These are phyloP conservation scores for Penicillium salamii DNA, from an alignment of 495 filamentous ascomycete genomes.

Conservation along the genomic window DNA sequence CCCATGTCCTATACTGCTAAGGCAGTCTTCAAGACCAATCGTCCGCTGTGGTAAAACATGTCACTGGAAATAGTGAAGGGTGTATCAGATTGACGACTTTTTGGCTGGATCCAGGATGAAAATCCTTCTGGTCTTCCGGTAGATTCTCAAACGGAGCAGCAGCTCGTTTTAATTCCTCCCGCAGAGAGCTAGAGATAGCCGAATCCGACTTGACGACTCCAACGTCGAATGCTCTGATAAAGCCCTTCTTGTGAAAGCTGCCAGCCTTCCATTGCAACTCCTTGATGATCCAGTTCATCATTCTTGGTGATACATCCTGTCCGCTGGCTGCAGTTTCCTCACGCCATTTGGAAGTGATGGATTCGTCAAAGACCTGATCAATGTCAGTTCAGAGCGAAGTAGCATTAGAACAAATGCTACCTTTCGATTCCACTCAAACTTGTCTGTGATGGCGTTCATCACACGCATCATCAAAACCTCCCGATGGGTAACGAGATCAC, in stretches of 20 bases:
- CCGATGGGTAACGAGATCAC: background rate
- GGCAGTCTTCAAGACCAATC: constrained; percentile 42
- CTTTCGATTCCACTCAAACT: constrained; percentile 49
- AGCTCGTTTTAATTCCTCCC: constrained; percentile 21
- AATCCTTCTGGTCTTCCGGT: constrained; percentile 50
- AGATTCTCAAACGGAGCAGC: constrained; percentile 40
- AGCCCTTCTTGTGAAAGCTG: constrained; percentile 25
- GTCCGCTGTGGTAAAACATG: constrained; percentile 38
- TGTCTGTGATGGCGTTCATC: constrained; percentile 44
- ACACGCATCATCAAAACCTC: constrained; percentile 28
- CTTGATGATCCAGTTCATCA: constrained; percentile 51
- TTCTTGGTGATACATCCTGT: constrained; percentile 37
- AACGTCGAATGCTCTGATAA: constrained; percentile 25
- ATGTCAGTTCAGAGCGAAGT: background rate
- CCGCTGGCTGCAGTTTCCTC: constrained; percentile 26
- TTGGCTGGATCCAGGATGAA: constrained; percentile 52
- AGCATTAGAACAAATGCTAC: constrained; percentile 23
- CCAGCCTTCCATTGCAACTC: constrained; percentile 50
- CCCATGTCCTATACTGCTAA: constrained; percentile 27
- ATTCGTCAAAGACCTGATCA: constrained; percentile 40
- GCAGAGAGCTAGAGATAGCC: constrained; percentile 24
- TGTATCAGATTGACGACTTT: constrained; percentile 61
- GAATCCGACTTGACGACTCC: constrained; percentile 40
- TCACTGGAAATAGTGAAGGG: constrained; percentile 58
- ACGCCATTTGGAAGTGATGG: constrained; percentile 37